Evolutionary conservation across 768 basidiomycete genomes (phyloP).

Genomic region (Lactifluus subvellereus): DNA sequence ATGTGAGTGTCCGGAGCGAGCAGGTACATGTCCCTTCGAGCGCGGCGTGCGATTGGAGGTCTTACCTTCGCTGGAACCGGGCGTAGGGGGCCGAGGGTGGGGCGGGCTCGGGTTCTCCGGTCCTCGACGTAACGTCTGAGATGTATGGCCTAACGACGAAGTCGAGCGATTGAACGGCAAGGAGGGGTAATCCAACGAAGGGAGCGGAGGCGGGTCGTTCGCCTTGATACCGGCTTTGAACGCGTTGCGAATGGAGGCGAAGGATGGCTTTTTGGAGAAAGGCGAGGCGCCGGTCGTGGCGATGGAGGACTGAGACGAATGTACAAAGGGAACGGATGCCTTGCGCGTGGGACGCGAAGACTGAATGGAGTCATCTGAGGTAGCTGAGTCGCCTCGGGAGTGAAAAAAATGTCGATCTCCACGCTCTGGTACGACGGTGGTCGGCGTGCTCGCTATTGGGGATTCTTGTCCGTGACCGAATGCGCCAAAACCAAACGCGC

Average conservation of each 20-base stretch:
- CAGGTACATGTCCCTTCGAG: slow-evolving; percentile 51
- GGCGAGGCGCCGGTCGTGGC: slow-evolving; percentile 37
- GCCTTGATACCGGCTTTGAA: slow-evolving; percentile 69
- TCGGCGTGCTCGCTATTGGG: slow-evolving; percentile 53
- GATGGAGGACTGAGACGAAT: slow-evolving; percentile 68
- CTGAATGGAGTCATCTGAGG: slow-evolving; percentile 69
- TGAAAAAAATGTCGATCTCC: slow-evolving; percentile 66
- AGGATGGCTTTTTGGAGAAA: slow-evolving; percentile 76
- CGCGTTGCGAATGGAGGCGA: slow-evolving; percentile 81
- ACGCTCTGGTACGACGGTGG: slow-evolving; percentile 36
- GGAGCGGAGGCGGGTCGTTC: slow-evolving; percentile 62
- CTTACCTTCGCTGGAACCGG: slow-evolving; percentile 44
- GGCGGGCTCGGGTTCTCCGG: slow-evolving; percentile 45
- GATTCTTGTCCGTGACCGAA: slow-evolving; percentile 54
- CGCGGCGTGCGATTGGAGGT: slow-evolving; percentile 37
- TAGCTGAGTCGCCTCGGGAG: slow-evolving; percentile 67
- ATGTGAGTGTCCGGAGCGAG: slow-evolving; percentile 74
- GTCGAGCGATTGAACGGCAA: slow-evolving; percentile 80
- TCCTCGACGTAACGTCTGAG: slow-evolving; percentile 36
- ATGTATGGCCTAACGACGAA: slow-evolving; percentile 59
- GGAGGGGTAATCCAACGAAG: slow-evolving; percentile 57
- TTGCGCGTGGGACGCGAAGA: slow-evolving; percentile 42
- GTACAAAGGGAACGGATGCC: slow-evolving; percentile 54
- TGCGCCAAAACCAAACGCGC: slow-evolving; percentile 30
- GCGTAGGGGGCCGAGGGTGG: slow-evolving; percentile 56